Evolutionary conservation across 805 yeast genomes (phyloP), one percentile per base, ranked within the genome.

Genomic region (Ogataea pilisensis): DNA sequence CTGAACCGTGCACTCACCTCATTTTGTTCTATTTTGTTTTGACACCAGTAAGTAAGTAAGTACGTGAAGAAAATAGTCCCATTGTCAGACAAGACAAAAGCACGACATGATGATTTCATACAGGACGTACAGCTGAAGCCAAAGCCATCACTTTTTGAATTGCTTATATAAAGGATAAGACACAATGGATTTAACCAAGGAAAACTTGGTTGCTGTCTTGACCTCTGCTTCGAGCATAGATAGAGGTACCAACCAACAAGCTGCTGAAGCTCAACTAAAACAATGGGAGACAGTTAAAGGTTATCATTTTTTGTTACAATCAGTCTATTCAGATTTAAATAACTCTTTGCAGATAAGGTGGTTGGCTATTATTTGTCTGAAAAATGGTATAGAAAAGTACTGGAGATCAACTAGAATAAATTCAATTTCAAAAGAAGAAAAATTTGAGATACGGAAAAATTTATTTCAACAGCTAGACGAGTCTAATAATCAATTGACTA

Each of bases 281-380:
- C 62, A 53, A 6, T 88, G 95, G 95, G 88, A 85, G 50, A 55
- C 62, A 0, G 66, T 65, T 17, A 75, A 78, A 28, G 65, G 64
- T 3, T 63, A 49, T 34, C 63, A 60, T 39, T 60, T 44, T 35
- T 37, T 57, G 8, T 46, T 65, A 3, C 65, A 75, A 54, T 62
- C 76, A 5, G 70, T 79, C 0, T 90, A 86, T 58, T 65, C 78
- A 40, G 82, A 85, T 46, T 56, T 69, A 3, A 70, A 78, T 0
- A 51, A 76, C 14, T 74, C 89, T 0, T 61, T 83, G 24, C 85
- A 84, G 43, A 67, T 79, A 7, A 69, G 98, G 53, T 89, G 96
- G 95, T 66, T 90, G 20, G 89, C 95, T 0, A 72, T 88, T 2
- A 91, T 91, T 31, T 85, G 84, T 48, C 79, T 91, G 62, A 91